Evolutionary conservation across 805 yeast genomes (phyloP), one percentile per base, ranked within the genome.

Genomic region (Maudiozyma turicensis): DNA sequence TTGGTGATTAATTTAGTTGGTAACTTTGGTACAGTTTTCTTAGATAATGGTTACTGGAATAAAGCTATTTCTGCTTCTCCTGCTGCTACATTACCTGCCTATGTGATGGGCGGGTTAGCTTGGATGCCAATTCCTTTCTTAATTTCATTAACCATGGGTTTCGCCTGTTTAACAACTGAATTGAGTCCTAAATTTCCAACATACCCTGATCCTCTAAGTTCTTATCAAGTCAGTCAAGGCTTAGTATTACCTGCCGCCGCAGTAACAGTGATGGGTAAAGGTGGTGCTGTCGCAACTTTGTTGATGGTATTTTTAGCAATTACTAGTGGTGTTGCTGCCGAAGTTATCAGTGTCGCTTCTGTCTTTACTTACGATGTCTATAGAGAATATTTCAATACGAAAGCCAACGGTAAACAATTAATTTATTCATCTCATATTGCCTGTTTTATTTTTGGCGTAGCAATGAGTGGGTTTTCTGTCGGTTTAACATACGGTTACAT

Each of bases 41-140:
- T 87, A 58, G 96, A 87, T 65, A 84, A 84, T 56, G 93, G 95
- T 30, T 88, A 87, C 68, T 86, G 89, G 81, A 84, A 84, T 69
- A 87, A 87, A 69, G 95, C 95, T 10, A 84, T 88, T 63, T 87
- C 95, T 31, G 82, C 91, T 8, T 76, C 83, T 52, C 95, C 95
- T 26, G 84, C 80, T 9, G 81, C 93, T 43, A 87, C 95, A 32
- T 70, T 88, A 56, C 91, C 93, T 7, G 96, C 95, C 26, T 89
- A 89, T 66, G 81, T 86, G 29, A 68, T 86, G 50, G 96, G 96
- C 50, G 96, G 96, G 31, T 65, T 89, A 43, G 84, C 91, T 0
- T 89, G 96, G 96, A 84, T 86, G 63, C 90, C 95, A 7, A 82
- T 89, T 55, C 96, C 96, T 44, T 83, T 82, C 72, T 75, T 86